phyloP scores from a whole-genome alignment of 768 basidiomycete genomes.

The Mycena sanguinolenta region DNA sequence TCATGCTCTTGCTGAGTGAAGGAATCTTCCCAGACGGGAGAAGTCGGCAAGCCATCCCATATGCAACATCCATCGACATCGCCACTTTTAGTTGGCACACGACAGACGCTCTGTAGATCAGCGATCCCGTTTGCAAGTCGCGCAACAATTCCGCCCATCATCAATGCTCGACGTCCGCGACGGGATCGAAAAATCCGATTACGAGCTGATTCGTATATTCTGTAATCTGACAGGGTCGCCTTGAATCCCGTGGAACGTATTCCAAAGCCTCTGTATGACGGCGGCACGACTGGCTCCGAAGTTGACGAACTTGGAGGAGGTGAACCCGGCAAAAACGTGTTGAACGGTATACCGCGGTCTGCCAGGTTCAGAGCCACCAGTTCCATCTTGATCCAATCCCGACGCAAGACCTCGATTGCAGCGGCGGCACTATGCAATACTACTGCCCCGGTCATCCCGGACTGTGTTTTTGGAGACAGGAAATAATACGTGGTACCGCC shows the following conservation, averaged over 20 bases:
- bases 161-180: conserved; percentile 13
- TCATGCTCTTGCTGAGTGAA: conserved; percentile 17
- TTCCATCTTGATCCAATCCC: conserved; percentile 14
- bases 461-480: neutral
- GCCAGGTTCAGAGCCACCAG: conserved; percentile 11
- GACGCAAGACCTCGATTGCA: conserved; percentile 13
- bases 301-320: neutral
- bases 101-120: conserved; percentile 7
- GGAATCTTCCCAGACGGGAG: conserved; percentile 15
- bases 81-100: neutral
- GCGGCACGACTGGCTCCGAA: too few relatives aligned
- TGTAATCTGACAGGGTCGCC: neutral
- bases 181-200: conserved; percentile 12
- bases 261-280: conserved; percentile 13
- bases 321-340: conserved; percentile 1
- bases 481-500: conserved; percentile 4
- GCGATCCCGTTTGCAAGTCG: conserved; percentile 15
- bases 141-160: conserved; percentile 19
- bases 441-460: neutral
- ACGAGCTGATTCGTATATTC: conserved; percentile 10
- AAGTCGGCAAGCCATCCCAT: conserved; percentile 10
- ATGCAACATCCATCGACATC: neutral
- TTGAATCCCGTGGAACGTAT: conserved; percentile 4
- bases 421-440: conserved; percentile 9
- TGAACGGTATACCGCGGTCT: conserved; percentile 16